Conservation (phyloP, 2,329 filamentous ascomycete genomes). For the Alternaria gansuensis region DNA sequence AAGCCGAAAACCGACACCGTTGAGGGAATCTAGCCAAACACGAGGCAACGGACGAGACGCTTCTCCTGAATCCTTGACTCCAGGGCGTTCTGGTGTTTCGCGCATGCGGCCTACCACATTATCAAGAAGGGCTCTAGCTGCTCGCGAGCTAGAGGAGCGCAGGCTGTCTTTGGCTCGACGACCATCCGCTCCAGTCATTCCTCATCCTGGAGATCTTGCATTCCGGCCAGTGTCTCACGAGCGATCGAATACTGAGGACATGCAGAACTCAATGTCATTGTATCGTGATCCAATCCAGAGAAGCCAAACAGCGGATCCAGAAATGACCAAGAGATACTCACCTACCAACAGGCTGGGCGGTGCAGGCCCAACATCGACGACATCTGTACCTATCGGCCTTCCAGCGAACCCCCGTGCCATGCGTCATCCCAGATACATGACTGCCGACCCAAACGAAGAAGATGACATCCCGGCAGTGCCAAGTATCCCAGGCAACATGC, state of each 20-base stretch:
- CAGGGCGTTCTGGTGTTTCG: constrained; percentile 42
- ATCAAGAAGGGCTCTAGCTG: constrained; percentile 60
- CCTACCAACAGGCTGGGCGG: constrained; percentile 46
- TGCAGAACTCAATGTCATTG: constrained; percentile 47
- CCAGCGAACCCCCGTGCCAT: constrained; percentile 92
- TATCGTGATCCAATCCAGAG: constrained; percentile 58
- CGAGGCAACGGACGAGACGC: constrained; percentile 46
- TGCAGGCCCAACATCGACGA: constrained; percentile 55
- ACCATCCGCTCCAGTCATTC: constrained; percentile 80
- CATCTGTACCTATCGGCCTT: constrained; percentile 73
- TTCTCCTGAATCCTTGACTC: constrained; percentile 50
- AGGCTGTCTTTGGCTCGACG: constrained; percentile 79
- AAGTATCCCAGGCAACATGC: constrained; percentile 62
- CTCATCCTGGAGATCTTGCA: constrained; percentile 70
- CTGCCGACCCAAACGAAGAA: constrained; percentile 62
- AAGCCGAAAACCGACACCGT: constrained; percentile 46
- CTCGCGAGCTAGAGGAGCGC: constrained; percentile 86
- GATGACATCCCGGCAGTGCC: constrained; percentile 64
- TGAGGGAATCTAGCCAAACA: constrained; percentile 47
- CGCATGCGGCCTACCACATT: constrained; percentile 41
- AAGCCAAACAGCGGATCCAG: constrained; percentile 72
- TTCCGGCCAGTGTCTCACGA: constrained; percentile 47
- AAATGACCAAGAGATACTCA: constrained; percentile 53
- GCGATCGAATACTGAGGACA: constrained; percentile 55
- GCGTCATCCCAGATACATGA: constrained; percentile 77